These are phyloP conservation scores for Apiotrichum brassicae DNA, from an alignment of 1,284 basidiomycete genomes.

Conservation along the genomic window DNA sequence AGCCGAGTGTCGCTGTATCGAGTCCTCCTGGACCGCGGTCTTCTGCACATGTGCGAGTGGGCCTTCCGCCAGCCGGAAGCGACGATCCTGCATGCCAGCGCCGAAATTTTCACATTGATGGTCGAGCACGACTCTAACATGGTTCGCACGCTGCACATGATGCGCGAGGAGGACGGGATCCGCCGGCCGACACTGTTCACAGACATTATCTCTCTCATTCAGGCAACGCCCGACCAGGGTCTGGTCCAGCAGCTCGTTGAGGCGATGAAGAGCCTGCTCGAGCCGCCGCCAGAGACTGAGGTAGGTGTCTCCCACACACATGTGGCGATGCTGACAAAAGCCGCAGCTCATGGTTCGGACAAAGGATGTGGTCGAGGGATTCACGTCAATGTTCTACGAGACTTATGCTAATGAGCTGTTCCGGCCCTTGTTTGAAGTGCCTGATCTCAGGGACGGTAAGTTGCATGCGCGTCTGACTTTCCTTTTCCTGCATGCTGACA, in stretches of 20 bases:
- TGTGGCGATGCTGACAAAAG: neutral
- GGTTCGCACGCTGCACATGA: slow-evolving; percentile 72
- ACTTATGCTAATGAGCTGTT: slow-evolving; percentile 67
- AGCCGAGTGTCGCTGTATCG: slow-evolving; percentile 84
- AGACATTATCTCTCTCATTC: slow-evolving; percentile 69
- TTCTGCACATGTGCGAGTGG: slow-evolving; percentile 89
- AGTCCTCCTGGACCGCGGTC: slow-evolving; percentile 76
- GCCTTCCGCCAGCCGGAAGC: slow-evolving; percentile 56
- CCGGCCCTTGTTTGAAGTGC: slow-evolving; percentile 68
- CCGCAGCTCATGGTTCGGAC: slow-evolving; percentile 14
- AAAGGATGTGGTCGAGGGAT: slow-evolving; percentile 60
- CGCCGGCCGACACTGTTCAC: slow-evolving; percentile 57
- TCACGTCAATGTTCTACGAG: slow-evolving; percentile 85
- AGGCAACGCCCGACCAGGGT: slow-evolving; percentile 71
- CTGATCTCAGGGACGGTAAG: slow-evolving; percentile 49
- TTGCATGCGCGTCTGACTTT: neutral
- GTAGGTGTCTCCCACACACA: slow-evolving; percentile 27
- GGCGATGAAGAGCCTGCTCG: slow-evolving; percentile 76
- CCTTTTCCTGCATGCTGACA: neutral
- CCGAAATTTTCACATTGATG: slow-evolving; percentile 78
- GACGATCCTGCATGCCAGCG: slow-evolving; percentile 67
- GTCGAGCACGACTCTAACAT: slow-evolving; percentile 88
- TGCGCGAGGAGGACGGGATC: slow-evolving; percentile 64
- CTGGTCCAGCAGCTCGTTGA: slow-evolving; percentile 88
- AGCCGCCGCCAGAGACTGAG: slow-evolving; percentile 52